Evolutionary conservation across 371 early-diverging fungal genomes (phyloP).

Genomic region (Entomophthora muscae): DNA sequence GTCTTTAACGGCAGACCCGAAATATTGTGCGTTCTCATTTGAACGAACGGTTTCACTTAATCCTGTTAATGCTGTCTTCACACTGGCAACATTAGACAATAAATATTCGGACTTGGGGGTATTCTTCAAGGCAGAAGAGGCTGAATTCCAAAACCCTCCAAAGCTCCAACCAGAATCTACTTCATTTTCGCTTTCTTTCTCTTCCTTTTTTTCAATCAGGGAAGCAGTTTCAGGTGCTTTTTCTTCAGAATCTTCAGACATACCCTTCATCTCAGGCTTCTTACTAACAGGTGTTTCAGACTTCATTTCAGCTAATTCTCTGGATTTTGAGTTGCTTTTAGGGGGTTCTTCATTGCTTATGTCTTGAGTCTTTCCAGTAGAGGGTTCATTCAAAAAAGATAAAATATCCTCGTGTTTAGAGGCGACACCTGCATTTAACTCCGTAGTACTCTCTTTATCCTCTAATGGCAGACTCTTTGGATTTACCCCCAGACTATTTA

Average conservation of each 20-base stretch:
- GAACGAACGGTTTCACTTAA: neutral
- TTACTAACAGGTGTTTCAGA: neutral
- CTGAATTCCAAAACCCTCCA: neutral
- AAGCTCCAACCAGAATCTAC: neutral
- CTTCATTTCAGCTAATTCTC: neutral
- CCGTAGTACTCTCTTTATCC: neutral
- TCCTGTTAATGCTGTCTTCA: neutral
- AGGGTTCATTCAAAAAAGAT: neutral
- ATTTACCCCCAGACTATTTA: neutral
- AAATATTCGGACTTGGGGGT: neutral
- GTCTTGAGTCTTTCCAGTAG: neutral
- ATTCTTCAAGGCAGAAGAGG: neutral
- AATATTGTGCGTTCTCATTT: neutral
- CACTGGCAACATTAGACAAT: neutral
- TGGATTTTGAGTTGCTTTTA: neutral
- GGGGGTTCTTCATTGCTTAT: neutral
- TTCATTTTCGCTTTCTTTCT: neutral
- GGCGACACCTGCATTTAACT: too few relatives aligned
- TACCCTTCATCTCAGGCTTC: neutral
- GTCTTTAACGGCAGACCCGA: neutral
- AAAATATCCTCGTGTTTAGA: neutral
- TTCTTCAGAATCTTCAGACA: neutral
- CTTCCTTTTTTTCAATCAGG: neutral
- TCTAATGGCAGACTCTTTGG: neutral
- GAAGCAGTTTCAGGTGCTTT: neutral